Base-by-base conservation (phyloP, 305 asterid genomes). In the Rubia tinctorum region DNA sequence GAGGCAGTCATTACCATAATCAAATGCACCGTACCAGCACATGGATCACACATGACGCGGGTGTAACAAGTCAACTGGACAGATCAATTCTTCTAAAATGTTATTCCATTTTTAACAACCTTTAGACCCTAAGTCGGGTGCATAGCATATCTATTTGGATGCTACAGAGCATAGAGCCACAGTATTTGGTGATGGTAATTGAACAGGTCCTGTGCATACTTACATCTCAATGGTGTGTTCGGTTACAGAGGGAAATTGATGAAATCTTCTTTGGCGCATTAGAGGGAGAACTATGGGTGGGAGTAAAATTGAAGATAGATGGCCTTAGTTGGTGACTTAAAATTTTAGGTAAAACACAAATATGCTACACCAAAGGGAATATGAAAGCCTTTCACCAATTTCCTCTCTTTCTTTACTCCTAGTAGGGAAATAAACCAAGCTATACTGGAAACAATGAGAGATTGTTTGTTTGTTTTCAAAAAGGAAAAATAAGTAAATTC, bases 221-320 rank as follows among this genome's bases (percentile, higher is more conserved):
- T 40, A 22, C 63, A 58, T n/a, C 62, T 6, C 30, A 43, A 47
- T 42, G 53, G 27, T 40, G 45, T 20, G n/a, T 17, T 39, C 18
- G 70, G 5, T 66, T 66, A 25, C 34, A 66, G 15, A 66, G 23
- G 12, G 25, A 42, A 5, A 20, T 43, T n/a, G 53, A 20, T 42
- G 30, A 22, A 66, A 66, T 66, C 37, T 66, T 43, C 37, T n/a
- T 10, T 23, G 71, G 71, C 71, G 6, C 42, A 11, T 25, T 6
- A 42, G 23, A 30, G 44, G n/a, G 69, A 10, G 25, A 65, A 45
- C 47, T n/a, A 20, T 47, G 37, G 23, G 34, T 2, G 69, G 34
- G 71, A n/a, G n/a, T 67, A 4, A 67, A 67, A 67, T 8, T 44
- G 10, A 25, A 67, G 71, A 66, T 17, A 67, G 55, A 42, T 3